Evolutionary conservation across 2,329 filamentous ascomycete genomes (phyloP), one percentile per base, ranked within the genome.

Genomic region (Cordyceps pruinosa): DNA sequence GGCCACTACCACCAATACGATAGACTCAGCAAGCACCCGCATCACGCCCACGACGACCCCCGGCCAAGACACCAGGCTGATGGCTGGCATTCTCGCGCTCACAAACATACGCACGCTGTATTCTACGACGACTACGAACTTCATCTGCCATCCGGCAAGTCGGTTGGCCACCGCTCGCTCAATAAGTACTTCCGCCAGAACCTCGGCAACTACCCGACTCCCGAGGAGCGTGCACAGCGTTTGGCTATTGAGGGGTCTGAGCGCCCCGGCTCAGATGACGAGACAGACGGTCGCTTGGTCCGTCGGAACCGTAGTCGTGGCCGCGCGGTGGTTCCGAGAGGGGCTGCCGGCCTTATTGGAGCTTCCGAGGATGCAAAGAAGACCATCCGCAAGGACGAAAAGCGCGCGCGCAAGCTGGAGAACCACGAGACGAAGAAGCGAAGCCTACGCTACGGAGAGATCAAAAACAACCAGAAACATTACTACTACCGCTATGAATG

Each of bases 61-160:
- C 82, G 88, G 25, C 81, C 84, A 21, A 90, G 93, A 68, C 87
- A 84, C 61, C 86, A 87, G 64, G 83, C 78, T 51, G 87, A 92
- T 67, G 88, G 89, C 54, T 92, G 83, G 77, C 88, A 95, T 69
- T 92, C 88, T 3, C 89, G 91, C 68, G 88, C 88, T 2, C 88
- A 95, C 73, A 87, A 89, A 63, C 70, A 86, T 63, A 71, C 82
- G 5, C 82, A 87, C 61, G 86, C 90, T 37, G 89, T 90, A 23
- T 96, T 95, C 70, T 86, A 95, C 67, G 90, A 95, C 65, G 94
- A 99, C 45, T 92, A 90, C 66, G 94, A 97, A 72, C 81, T 99
- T 54, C 91, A 99, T 68, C 83, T 99, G 13, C 94, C 94, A 1
- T 90, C 88, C 5, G 94, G 94, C 54, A 87, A 89, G 60, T 88